These are phyloP conservation scores for Aspergillus arachidicola DNA, from an alignment of 2,329 filamentous ascomycete genomes.

Conservation along the genomic window DNA sequence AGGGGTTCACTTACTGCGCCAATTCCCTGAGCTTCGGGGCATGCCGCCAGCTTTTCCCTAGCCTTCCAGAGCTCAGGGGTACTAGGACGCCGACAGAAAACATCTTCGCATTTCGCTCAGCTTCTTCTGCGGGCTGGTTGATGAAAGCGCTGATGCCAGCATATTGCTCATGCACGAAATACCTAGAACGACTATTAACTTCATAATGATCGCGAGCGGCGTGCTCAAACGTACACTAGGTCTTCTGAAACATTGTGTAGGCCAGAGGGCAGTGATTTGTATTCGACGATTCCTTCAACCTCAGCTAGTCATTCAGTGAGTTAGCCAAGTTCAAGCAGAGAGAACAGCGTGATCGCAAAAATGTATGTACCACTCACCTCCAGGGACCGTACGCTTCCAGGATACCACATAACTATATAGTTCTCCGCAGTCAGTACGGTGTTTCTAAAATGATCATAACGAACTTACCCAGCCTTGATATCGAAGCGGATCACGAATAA, in stretches of 20 bases:
- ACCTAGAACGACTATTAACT: conserved; percentile 56
- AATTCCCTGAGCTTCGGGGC: conserved; percentile 74
- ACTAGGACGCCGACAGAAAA: conserved; percentile 89
- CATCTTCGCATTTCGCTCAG: conserved; percentile 85
- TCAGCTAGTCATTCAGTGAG: conserved; percentile 43
- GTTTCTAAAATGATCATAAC: neutral
- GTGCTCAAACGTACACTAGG: conserved; percentile 57
- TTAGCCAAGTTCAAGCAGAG: conserved; percentile 21
- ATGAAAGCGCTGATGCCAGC: conserved; percentile 91
- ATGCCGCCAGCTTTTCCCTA: conserved; percentile 89
- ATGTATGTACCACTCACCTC: conserved; percentile 53
- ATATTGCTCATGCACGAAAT: conserved; percentile 84
- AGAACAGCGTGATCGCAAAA: neutral
- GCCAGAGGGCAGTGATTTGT: conserved; percentile 92
- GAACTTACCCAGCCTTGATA: conserved; percentile 79
- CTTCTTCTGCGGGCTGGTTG: conserved; percentile 77
- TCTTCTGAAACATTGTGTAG: conserved; percentile 86
- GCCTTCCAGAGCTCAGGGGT: conserved; percentile 77
- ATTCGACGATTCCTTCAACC: conserved; percentile 88
- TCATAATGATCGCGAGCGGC: conserved; percentile 8
- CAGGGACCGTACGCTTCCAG: conserved; percentile 76
- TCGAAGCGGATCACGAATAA: conserved; percentile 91
- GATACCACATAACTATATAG: conserved; percentile 72
- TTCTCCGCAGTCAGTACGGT: neutral
- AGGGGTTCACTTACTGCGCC: conserved; percentile 58